Evolutionary conservation across 768 basidiomycete species (phyloP), one percentile per base, ranked within the genome.

Genomic region (Tephrocybe sp.): DNA sequence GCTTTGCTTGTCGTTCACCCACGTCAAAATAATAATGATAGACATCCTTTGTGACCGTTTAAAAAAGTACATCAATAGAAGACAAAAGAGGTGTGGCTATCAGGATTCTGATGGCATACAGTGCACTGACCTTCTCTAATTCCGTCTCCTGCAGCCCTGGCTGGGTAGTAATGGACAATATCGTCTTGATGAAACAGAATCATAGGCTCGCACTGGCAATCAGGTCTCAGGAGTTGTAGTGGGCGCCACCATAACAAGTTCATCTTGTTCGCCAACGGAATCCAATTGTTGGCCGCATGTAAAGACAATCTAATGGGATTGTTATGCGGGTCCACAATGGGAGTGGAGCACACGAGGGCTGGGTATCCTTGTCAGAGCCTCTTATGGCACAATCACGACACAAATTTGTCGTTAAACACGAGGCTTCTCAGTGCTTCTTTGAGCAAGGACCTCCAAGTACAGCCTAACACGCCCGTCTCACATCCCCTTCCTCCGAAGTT

Each of bases 381-480:
- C 13, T 21, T 44, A 24, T 40, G 29, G 34, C 31, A 38, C 16
- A 47, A 47, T 36, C 50, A 42, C 11, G 40, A 39, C 19, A 44
- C 6, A 16, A 13, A 3, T 16, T 36, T 56, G 50, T 53, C 51
- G 37, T 29, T 23, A 40, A 50, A 50, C 55, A 57, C 38, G 52
- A 48, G 52, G 49, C 52, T 21, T 38, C 48, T 49, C 37, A 22
- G 25, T 11, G 30, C 19, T 34, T 43, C 51, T 36, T 29, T 29
- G 38, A 36, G 42, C 23, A 53, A 49, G 44, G 47, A 27, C 41
- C 19, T 50, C 19, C 36, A 12, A 31, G n/a, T 47, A 36, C 23
- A 47, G 23, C 16, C 38, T 38, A 34, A 34, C 33, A 34, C 15
- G 33, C 33, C 24, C 6, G 39, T 46, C 44, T 45, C 47, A 37